Base-by-base conservation (phyloP, 2,329 filamentous ascomycete species). In the Talaromyces sp. region DNA sequence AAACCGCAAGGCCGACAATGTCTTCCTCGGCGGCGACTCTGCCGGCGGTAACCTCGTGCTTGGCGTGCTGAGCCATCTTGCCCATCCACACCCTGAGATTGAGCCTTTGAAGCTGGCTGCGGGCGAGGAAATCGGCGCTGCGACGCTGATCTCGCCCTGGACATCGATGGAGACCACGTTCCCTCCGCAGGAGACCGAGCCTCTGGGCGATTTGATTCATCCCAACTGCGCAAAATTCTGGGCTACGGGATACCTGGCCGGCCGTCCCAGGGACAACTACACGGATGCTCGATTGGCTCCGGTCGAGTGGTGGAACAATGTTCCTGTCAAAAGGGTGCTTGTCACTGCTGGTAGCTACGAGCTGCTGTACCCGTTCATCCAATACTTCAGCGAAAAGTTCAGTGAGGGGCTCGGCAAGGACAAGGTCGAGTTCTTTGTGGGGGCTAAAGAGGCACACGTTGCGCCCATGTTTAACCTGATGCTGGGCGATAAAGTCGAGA, bases 81-180 rank as follows among this genome's bases (percentile, higher is more conserved):
- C 75, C 0, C 85, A 88, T 66, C 83, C 85, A 0, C 84, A 86
- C 62, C 77, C 82, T 0, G 75, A 80, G 1, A 77, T 85, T 49
- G 69, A 77, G 0, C 69, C 73, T 0, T 60, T 86, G 14, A 43
- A 24, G 14, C 21, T 58, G 68, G 0, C 68, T 84, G 7, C 66
- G 71, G 0, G 56, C 1, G 56, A 68, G 68, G 3, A 78, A 77
- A 9, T 71, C 87, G 77, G 77, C 2, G 83, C 78, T 3, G 77
- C 80, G 0, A 67, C 86, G 8, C 74, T 86, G 7, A 80, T 88
- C 59, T 81, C 80, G 0, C 85, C 86, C 0, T 88, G 86, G 85
- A 75, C 79, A 1, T 78, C 78, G 1, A 81, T 87, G 62, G 73
- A 76, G n/a, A 75, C 73, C 0, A 70, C 77, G 19, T 77, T 78